Percentiles rank a stretch among this genome's conserved stretches.
These are phyloP conservation scores for Neofusicoccum sp. DNA, from an alignment of 2,329 filamentous ascomycete species.

Conservation along the genomic window DNA sequence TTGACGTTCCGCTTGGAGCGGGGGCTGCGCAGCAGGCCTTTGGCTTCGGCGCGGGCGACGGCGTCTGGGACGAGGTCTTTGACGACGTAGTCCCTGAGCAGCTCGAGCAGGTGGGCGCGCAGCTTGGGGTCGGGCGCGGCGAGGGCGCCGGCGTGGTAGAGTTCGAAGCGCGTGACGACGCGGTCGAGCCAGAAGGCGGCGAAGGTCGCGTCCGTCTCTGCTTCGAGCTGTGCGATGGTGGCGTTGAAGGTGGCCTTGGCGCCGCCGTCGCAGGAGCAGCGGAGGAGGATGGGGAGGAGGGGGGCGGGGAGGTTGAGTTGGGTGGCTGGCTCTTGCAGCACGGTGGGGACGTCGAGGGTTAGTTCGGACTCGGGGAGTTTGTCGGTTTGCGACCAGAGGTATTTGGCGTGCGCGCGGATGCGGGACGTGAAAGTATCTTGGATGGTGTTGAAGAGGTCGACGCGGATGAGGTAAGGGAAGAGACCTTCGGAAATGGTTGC, in stretches of 20 bases:
- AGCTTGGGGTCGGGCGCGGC: constrained; percentile 35
- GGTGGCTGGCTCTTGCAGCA: not conserved
- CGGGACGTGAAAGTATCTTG: not conserved
- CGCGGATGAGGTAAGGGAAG: constrained; percentile 16
- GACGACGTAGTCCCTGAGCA: constrained; percentile 33
- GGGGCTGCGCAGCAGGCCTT: constrained; percentile 34
- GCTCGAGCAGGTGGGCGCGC: constrained; percentile 35
- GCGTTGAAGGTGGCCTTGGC: constrained; percentile 10
- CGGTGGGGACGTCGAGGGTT: not conserved
- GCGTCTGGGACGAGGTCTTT: constrained; percentile 40
- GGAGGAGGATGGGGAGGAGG: constrained; percentile 15
- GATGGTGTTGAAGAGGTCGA: constrained; percentile 2
- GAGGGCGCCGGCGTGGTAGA: constrained; percentile 32
- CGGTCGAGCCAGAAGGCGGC: constrained; percentile 37
- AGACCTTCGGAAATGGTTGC: constrained; percentile 6
- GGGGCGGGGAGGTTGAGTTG: not conserved
- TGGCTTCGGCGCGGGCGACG: constrained; percentile 34
- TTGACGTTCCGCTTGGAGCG: constrained; percentile 35
- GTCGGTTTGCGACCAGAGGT: not conserved
- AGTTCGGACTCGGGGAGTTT: constrained; percentile 4
- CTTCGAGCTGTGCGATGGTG: constrained; percentile 31
- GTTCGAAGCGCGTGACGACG: constrained; percentile 29
- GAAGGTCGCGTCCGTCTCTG: constrained; percentile 34
- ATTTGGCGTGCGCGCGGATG: not conserved
- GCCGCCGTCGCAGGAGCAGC: constrained; percentile 9